A percentile compares a stretch with the other conserved stretches of the same genome.
phyloP scores from a whole-genome alignment of 805 yeast species.

The Candida schatavii region DNA sequence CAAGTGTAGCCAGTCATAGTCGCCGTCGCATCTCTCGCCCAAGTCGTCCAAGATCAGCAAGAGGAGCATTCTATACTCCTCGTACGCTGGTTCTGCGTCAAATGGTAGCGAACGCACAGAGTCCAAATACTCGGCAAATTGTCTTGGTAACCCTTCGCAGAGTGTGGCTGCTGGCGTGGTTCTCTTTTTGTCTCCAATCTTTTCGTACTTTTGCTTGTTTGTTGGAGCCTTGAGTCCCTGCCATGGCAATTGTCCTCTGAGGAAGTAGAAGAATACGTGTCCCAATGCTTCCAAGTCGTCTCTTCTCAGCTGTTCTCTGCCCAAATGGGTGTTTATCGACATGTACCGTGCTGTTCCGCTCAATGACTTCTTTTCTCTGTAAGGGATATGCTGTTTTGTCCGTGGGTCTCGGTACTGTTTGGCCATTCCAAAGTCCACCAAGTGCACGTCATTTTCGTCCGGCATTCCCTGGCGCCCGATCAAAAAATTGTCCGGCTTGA shows the following conservation, averaged over 20 bases:
- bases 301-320: constrained; percentile 79
- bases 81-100: constrained; percentile 80
- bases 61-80: constrained; percentile 59
- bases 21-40: constrained; percentile 61
- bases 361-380: constrained; percentile 73
- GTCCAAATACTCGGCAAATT: constrained; percentile 70
- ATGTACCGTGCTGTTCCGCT: constrained; percentile 85
- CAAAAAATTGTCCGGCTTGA: constrained; percentile 79
- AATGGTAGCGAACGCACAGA: constrained; percentile 67
- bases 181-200: constrained; percentile 78
- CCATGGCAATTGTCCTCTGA: constrained; percentile 83
- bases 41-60: constrained; percentile 55
- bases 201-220: constrained; percentile 79
- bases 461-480: constrained; percentile 60
- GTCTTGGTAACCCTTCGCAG: constrained; percentile 64
- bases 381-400: constrained; percentile 78
- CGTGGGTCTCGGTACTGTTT: constrained; percentile 79
- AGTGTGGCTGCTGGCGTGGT: constrained; percentile 61
- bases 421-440: constrained; percentile 87
- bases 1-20: constrained; percentile 79
- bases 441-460: constrained; percentile 64
- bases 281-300: constrained; percentile 82
- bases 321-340: constrained; percentile 87
- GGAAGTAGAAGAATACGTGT: constrained; percentile 76
- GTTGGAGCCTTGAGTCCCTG: constrained; percentile 88